Evolutionary conservation across 345 rosid genomes (phyloP).

Genomic region (Moricandia moricandioides): DNA sequence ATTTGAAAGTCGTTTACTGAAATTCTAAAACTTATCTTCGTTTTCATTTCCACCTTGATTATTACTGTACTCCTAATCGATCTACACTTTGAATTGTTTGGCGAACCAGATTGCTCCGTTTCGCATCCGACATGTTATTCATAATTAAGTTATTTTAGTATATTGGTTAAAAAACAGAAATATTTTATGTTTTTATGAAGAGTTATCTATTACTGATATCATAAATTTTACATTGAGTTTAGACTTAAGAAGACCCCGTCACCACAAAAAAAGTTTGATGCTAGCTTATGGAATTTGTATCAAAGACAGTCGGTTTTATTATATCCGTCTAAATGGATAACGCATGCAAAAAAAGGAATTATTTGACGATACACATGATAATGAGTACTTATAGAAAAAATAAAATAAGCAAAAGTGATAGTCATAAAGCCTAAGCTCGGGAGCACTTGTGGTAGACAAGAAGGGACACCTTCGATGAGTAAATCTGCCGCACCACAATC

Average conservation of each 20-base stretch:
- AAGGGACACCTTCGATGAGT: slow-evolving; percentile 32
- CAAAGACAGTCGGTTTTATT: background rate
- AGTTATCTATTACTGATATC: background rate
- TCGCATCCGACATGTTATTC: background rate
- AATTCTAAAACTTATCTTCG: background rate
- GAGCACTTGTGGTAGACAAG: slow-evolving; percentile 23
- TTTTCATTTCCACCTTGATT: background rate
- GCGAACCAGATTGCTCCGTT: background rate
- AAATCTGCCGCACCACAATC: slow-evolving; percentile 20
- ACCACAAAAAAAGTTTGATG: background rate
- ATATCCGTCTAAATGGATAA: slow-evolving; percentile 7
- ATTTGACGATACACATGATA: slow-evolving; percentile 13
- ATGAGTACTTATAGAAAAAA: background rate
- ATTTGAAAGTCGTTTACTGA: background rate
- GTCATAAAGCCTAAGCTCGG: slow-evolving; percentile 20
- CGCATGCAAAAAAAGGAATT: slow-evolving; percentile 26
- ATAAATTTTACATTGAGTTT: background rate
- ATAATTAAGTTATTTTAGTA: background rate
- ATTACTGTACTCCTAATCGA: background rate
- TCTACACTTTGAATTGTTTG: background rate
- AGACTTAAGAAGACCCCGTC: background rate
- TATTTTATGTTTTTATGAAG: background rate
- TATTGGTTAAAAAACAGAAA: background rate
- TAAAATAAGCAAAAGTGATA: slow-evolving; percentile 14
- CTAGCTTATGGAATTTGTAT: background rate